These are phyloP conservation scores for Teratosphaeria epicoccoides DNA, from an alignment of 2,329 filamentous ascomycete species.

Conservation along the genomic window DNA sequence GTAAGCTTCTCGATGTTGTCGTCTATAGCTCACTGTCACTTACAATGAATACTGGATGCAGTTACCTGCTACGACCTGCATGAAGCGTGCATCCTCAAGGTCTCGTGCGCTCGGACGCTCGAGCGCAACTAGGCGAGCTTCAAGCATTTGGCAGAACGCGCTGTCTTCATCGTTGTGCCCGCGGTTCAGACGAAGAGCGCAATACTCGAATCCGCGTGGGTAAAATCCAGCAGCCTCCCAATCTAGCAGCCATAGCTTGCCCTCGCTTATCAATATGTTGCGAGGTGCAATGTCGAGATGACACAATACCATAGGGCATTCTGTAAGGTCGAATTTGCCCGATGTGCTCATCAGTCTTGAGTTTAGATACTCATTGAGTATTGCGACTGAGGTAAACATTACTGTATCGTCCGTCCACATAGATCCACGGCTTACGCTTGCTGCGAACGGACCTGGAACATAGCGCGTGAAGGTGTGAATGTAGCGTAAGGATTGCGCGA, in stretches of 20 bases:
- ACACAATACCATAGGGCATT: not conserved
- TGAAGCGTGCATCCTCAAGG: not conserved
- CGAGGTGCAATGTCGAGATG: not conserved
- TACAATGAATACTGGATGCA: not conserved
- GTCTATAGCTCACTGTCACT: no score
- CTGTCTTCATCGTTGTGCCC: not conserved
- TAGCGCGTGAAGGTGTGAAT: no score
- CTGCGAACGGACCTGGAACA: no score
- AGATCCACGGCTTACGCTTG: not conserved
- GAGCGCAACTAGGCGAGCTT: not conserved
- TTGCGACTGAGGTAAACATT: not conserved
- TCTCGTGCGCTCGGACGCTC: not conserved
- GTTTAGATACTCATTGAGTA: not conserved
- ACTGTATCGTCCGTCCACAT: not conserved
- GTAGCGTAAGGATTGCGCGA: no score
- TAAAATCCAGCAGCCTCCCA: not conserved
- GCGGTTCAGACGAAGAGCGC: not conserved
- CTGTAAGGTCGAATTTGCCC: not conserved
- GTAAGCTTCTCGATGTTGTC: not conserved
- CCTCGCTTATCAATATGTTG: not conserved
- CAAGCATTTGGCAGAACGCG: not conserved
- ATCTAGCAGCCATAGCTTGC: not conserved
- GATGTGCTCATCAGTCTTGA: not conserved
- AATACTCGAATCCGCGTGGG: not conserved
- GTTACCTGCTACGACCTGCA: not conserved